Conservation (phyloP, 345 rosid genomes). For the Linum lewisii region DNA sequence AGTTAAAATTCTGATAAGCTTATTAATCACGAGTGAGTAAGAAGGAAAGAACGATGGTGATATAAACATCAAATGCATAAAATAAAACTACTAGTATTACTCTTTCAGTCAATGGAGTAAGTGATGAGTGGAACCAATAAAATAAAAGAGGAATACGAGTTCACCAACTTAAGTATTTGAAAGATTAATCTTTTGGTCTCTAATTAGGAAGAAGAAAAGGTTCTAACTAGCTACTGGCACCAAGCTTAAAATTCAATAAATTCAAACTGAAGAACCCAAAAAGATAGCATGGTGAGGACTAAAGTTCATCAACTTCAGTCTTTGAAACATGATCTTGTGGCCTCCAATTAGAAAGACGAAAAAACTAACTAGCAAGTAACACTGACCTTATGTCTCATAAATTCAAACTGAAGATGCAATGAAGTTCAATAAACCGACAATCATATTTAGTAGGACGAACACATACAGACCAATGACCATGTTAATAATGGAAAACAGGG, state of each 20-base stretch:
- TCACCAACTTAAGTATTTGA: neutral
- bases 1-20: constrained; percentile 12
- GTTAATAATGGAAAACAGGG: too few relatives aligned
- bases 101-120: neutral
- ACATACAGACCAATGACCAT: too few relatives aligned
- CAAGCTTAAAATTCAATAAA: too few relatives aligned
- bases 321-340: neutral
- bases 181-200: neutral
- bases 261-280: too few relatives aligned
- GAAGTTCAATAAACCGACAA: neutral
- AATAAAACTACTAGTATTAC: too few relatives aligned
- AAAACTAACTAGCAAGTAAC: neutral
- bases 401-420: neutral
- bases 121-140: constrained; percentile 4
- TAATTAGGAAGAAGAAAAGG: neutral
- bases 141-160: neutral
- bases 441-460: too few relatives aligned
- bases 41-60: neutral
- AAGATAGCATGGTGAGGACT: too few relatives aligned
- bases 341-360: neutral
- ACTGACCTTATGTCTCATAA: too few relatives aligned
- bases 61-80: neutral
- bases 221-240: neutral
- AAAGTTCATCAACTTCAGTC: neutral
- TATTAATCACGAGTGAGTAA: neutral